Conservation (phyloP, 2,329 filamentous ascomycete species). For the Arthrinium phaeospermum region DNA sequence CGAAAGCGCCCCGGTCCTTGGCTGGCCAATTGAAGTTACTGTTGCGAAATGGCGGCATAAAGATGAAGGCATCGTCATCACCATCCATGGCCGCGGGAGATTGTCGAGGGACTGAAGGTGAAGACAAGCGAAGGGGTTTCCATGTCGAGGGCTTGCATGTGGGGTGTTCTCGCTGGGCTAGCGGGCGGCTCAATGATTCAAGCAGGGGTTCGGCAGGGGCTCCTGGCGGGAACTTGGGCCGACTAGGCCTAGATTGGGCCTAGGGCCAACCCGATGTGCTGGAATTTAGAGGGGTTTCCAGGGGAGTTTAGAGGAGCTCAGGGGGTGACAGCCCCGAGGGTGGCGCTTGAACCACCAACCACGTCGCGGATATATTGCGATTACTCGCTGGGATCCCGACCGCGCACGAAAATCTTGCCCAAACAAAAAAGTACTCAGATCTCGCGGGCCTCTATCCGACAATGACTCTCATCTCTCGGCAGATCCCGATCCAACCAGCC, state of each 20-base stretch:
- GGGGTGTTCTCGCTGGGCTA: background rate
- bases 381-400: background rate
- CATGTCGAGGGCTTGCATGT: background rate
- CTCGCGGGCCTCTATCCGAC: background rate
- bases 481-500: background rate
- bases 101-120: background rate
- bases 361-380: background rate
- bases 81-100: background rate
- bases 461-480: background rate
- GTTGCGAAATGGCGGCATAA: background rate
- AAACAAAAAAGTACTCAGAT: background rate
- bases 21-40: background rate
- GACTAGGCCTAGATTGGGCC: background rate
- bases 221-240: slow-evolving; percentile 6
- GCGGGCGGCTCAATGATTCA: slow-evolving; percentile 14
- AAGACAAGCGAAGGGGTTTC: slow-evolving; percentile 8
- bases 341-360: background rate
- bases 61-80: slow-evolving; percentile 6
- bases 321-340: background rate
- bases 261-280: background rate
- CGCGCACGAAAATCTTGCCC: background rate
- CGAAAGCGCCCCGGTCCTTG: background rate
- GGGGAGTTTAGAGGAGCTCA: background rate
- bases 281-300: background rate
- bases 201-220: background rate